Percentiles rank a stretch among this genome's conserved stretches.
Conservation (phyloP, 805 yeast genomes). For the Pichia californica region DNA sequence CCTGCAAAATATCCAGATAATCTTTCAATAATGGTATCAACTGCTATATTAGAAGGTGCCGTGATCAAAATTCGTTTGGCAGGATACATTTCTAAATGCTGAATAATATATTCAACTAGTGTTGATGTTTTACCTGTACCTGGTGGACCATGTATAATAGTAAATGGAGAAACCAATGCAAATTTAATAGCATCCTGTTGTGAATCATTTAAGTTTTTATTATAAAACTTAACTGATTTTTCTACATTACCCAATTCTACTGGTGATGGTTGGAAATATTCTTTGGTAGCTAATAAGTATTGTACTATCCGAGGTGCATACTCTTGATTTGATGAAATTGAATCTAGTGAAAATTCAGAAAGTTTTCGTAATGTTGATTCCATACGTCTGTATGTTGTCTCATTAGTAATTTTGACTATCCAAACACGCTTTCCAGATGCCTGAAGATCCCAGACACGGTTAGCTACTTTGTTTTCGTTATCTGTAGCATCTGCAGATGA, state of each 20-base stretch:
- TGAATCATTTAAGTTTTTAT: slow-evolving; percentile 51
- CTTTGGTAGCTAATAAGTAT: slow-evolving; percentile 39
- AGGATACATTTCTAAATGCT: slow-evolving; percentile 37
- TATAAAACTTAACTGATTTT: slow-evolving; percentile 28
- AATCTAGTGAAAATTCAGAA: slow-evolving; percentile 35
- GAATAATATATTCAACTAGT: slow-evolving; percentile 72
- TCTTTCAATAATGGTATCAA: slow-evolving; percentile 84
- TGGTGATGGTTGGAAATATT: slow-evolving; percentile 27
- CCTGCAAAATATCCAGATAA: slow-evolving; percentile 32
- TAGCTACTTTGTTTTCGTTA: not conserved
- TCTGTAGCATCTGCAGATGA: not conserved
- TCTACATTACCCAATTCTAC: not conserved
- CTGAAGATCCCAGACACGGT: slow-evolving; percentile 7
- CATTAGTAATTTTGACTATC: slow-evolving; percentile 62
- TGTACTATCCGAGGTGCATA: slow-evolving; percentile 30
- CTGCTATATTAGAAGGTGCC: slow-evolving; percentile 91
- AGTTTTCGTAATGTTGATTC: slow-evolving; percentile 66
- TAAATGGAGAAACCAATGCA: slow-evolving; percentile 49
- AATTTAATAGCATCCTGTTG: slow-evolving; percentile 69
- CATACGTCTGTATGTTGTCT: slow-evolving; percentile 74
- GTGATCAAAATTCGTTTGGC: slow-evolving; percentile 64
- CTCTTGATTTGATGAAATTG: slow-evolving; percentile 23
- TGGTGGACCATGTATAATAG: slow-evolving; percentile 73
- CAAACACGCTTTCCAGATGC: slow-evolving; percentile 36
- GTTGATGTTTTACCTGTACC: slow-evolving; percentile 87